Percentiles rank a stretch among this genome's conserved stretches.
Conservation (phyloP, 1,284 basidiomycete genomes). For the Ustilago hordei region DNA sequence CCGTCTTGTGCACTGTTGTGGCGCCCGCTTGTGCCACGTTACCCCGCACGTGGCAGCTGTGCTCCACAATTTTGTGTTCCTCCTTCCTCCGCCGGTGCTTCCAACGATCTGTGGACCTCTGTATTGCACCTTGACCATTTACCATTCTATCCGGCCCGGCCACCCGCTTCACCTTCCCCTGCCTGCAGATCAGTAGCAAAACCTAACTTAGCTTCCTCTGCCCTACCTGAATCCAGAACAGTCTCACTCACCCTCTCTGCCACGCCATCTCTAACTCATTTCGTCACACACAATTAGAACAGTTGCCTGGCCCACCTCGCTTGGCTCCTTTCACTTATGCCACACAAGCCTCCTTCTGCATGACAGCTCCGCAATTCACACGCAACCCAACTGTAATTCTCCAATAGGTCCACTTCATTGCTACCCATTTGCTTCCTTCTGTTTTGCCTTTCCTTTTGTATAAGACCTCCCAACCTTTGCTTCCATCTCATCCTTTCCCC, state of each 20-base stretch:
- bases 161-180: not conserved
- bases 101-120: not conserved
- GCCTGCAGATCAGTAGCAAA: not conserved
- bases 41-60: not conserved
- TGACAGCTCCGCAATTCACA: slow-evolving; percentile 2
- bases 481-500: not conserved
- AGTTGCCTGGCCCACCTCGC: not conserved
- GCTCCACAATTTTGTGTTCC: not conserved
- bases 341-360: not conserved
- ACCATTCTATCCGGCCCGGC: slow-evolving; percentile 7
- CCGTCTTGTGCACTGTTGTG: not conserved
- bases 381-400: not conserved
- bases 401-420: not conserved
- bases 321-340: not conserved
- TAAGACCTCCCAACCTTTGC: slow-evolving; percentile 4
- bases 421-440: not conserved
- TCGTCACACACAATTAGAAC: not conserved
- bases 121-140: not conserved
- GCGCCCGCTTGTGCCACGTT: not conserved
- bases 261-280: not conserved
- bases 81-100: not conserved
- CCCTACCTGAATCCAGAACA: not conserved
- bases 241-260: not conserved
- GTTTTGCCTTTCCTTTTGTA: slow-evolving; percentile 1
- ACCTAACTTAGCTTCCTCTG: not conserved